Percentiles rank a stretch among this genome's conserved stretches.
These are phyloP conservation scores for Colletotrichum trifolii DNA, from an alignment of 2,329 filamentous ascomycete genomes.

Conservation along the genomic window DNA sequence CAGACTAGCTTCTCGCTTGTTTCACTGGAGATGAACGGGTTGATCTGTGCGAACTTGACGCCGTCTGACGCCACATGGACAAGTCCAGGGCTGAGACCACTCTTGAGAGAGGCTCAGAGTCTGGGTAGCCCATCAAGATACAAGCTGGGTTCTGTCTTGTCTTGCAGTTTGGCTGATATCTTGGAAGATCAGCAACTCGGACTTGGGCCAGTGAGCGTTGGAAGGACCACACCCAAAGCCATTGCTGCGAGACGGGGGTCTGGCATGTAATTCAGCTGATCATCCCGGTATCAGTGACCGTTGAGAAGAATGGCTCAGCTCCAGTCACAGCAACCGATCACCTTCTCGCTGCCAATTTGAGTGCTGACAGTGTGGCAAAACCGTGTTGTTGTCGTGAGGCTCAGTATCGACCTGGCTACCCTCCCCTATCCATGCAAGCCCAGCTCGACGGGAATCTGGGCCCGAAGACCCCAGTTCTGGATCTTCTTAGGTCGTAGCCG, in stretches of 20 bases:
- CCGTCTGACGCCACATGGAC: slow-evolving; percentile 12
- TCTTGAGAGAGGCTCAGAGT: slow-evolving; percentile 9
- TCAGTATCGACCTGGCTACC: not conserved
- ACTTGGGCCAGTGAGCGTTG: slow-evolving; percentile 1
- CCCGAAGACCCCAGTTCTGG: not conserved
- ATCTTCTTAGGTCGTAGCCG: not conserved
- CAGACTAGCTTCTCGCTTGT: slow-evolving; percentile 12
- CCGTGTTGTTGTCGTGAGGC: not conserved
- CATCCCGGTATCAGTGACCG: not conserved
- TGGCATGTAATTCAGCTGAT: slow-evolving; percentile 15
- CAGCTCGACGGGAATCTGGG: not conserved
- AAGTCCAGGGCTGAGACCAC: slow-evolving; percentile 14
- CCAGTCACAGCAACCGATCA: not conserved
- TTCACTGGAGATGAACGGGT: slow-evolving; percentile 25
- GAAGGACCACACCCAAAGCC: not conserved
- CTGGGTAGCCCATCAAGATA: not conserved
- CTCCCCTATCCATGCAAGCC: not conserved
- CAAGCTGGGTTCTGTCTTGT: too few relatives aligned
- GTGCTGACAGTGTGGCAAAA: slow-evolving; percentile 13
- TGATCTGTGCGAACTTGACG: slow-evolving; percentile 20
- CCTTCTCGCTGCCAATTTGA: not conserved
- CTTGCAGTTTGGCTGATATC: not conserved
- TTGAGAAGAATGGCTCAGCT: not conserved
- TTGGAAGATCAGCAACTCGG: slow-evolving; percentile 8
- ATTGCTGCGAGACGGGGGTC: too few relatives aligned